Percentiles rank a stretch among this genome's conserved stretches.
phyloP scores from a whole-genome alignment of 805 yeast species.

The Saccharomycopsis javanensis region DNA sequence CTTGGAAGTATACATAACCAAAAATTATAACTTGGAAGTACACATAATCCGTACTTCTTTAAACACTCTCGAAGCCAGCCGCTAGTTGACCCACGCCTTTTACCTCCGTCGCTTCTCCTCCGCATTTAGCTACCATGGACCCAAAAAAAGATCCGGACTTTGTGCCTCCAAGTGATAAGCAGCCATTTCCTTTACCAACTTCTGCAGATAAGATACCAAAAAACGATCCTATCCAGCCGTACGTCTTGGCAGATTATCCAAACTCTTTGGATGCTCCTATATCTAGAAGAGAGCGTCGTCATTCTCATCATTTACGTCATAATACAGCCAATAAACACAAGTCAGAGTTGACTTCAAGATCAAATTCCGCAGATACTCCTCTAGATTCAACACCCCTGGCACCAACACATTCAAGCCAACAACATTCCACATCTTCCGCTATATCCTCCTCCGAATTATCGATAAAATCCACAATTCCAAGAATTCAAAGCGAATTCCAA shows the following conservation, averaged over 20 bases:
- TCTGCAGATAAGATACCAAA: conserved; percentile 63
- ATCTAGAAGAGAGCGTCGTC: conserved; percentile 32
- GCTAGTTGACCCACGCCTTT: too few species aligned
- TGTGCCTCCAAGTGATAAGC: conserved; percentile 69
- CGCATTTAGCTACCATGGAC: conserved; percentile 48
- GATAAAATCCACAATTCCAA: conserved; percentile 7
- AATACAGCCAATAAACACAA: background rate
- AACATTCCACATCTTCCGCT: too few species aligned
- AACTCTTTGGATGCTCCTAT: conserved; percentile 67
- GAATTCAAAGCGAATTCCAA: conserved; percentile 7
- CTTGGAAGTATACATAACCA: too few species aligned
- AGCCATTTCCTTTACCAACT: conserved; percentile 54
- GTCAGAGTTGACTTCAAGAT: background rate
- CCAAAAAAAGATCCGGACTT: conserved; percentile 89
- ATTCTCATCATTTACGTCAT: conserved; percentile 17
- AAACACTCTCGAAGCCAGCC: too few species aligned
- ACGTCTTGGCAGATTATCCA: conserved; percentile 66
- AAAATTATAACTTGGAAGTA: too few species aligned
- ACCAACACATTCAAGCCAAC: too few species aligned
- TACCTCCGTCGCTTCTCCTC: too few species aligned
- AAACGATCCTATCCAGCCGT: conserved; percentile 67
- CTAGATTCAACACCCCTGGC: background rate
- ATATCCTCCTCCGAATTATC: background rate
- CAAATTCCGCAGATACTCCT: background rate
- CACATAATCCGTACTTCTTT: too few species aligned